Conservation (phyloP, 192 early-diverging fungal species). For the Pecoramyces ruminantium region DNA sequence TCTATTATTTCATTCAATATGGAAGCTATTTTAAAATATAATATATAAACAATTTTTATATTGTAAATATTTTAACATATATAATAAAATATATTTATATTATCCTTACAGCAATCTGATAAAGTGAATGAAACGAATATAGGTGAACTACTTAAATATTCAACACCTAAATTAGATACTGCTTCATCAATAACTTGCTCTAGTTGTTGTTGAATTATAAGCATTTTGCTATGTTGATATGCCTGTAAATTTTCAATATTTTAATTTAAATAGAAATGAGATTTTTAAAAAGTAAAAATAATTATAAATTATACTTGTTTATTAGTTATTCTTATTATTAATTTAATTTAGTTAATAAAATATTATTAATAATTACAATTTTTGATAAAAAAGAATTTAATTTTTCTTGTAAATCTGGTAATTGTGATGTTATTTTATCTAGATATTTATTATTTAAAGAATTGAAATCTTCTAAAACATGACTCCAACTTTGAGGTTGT, state of each 20-base stretch:
- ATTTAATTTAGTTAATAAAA: no score
- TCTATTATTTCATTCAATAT: neutral
- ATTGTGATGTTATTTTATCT: neutral
- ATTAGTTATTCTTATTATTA: no score
- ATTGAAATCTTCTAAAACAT: neutral
- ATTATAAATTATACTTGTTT: no score
- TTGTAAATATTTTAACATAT: no score
- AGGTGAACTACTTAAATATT: neutral
- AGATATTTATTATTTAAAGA: neutral
- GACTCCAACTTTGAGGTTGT: neutral
- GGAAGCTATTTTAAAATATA: neutral
- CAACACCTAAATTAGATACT: neutral
- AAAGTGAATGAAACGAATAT: neutral
- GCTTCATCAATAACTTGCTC: neutral
- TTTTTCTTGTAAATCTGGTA: neutral
- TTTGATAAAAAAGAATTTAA: neutral
- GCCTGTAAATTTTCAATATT: neutral
- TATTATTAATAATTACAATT: neutral
- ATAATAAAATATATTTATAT: no score
- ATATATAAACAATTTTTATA: no score
- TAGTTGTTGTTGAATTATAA: neutral
- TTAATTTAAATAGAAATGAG: no score
- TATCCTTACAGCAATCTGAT: neutral
- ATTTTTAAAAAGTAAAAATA: no score
- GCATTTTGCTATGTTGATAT: neutral